Conservation (phyloP, 306 rosid species). For the Fragaria nilgerrensis region DNA sequence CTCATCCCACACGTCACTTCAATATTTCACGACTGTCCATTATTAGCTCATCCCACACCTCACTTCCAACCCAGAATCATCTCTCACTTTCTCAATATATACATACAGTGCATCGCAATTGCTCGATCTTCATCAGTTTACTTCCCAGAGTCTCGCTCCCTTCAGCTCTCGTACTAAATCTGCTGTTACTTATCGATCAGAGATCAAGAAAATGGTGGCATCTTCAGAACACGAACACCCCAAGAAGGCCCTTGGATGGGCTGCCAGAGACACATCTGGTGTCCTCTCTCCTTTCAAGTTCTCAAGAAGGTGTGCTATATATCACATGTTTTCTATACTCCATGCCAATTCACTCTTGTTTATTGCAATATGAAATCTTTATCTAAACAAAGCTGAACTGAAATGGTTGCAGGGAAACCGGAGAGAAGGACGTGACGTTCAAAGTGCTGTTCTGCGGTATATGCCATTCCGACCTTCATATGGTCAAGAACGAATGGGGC, state of each 20-base stretch:
- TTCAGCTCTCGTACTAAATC: not conserved
- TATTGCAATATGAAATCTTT: not conserved
- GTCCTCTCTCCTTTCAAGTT: constrained; percentile 32
- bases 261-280: constrained; percentile 28
- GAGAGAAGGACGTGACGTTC: constrained; percentile 22
- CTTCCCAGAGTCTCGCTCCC: not conserved
- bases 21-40: not conserved
- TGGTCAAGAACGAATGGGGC: constrained; percentile 23
- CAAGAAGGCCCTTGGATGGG: constrained; percentile 29
- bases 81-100: not conserved
- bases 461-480: constrained; percentile 32
- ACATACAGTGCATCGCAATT: not conserved
- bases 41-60: not conserved
- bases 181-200: not conserved
- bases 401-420: constrained; percentile 22
- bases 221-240: constrained; percentile 17
- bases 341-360: not conserved
- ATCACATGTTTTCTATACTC: not conserved
- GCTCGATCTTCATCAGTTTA: not conserved
- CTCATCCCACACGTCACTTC: too few relatives aligned
- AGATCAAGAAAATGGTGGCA: not conserved
- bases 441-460: constrained; percentile 28
- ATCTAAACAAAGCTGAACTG: not conserved
- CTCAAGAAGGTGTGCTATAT: constrained; percentile 28
- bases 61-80: not conserved